Base-by-base conservation (phyloP, 345 rosid species). In the Litchi chinensis region DNA sequence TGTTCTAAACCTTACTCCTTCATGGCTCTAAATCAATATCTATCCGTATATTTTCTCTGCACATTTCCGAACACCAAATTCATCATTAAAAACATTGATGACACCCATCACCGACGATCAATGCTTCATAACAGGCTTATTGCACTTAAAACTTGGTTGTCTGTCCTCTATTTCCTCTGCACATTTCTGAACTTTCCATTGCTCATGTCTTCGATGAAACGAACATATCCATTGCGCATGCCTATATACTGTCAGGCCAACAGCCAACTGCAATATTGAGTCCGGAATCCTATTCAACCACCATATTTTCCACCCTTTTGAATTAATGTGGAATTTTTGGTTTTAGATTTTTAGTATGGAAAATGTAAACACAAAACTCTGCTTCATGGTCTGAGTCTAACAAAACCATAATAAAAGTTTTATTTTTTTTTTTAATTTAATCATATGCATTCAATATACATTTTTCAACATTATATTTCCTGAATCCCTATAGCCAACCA, bases 161-260 rank as follows among this genome's bases (percentile, higher is more conserved):
- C 37, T 32, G 37, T 32, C 37, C 37, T 32, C 1, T 32, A 32
- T 32, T 32, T 32, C 37, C 3, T 13, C 56, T 28, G 21, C 22
- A 71, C 1, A 52, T 16, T 52, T 26, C 10, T 56, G 10, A 50
- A 50, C 37, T 9, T 21, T 26, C 57, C 24, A 3, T 52, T 9
- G 24, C 7, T 2, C 10, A 11, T 50, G 8, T 70, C 74, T 12
- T 28, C 44, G 12, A 19, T 59, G 54, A 12, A 48, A 40, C 13
- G 18, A 59, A 39, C 37, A 32, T 32, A 32, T 32, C 37, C 13
- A 21, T 40, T 41, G 26, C 24, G 40, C 16, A 57, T 39, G 41
- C 50, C 15, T 60, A 60, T 60, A 41, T 40, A 19, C 63, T 73
- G n/a, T 22, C 12, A 37, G 54, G 19, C 76, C 76, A 56, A n/a